These are phyloP conservation scores for Datisca glomerata DNA, from an alignment of 306 rosid genomes.

Conservation along the genomic window DNA sequence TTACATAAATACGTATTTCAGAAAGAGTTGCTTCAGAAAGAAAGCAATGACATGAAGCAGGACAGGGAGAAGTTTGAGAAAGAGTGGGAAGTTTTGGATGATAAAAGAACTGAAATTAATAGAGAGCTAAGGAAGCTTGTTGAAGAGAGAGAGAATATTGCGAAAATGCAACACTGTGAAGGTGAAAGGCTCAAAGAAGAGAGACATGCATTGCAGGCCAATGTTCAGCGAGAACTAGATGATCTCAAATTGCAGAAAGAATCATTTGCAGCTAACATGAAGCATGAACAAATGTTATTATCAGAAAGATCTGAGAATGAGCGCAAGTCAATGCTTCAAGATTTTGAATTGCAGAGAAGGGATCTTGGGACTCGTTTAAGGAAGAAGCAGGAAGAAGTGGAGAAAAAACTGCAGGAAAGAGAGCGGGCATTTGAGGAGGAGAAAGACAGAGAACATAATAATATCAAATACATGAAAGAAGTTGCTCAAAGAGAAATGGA, in stretches of 20 bases:
- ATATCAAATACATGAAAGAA: conserved; percentile 43
- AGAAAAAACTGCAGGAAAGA: conserved; percentile 37
- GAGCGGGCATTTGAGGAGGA: conserved; percentile 59
- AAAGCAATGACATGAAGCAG: conserved; percentile 58
- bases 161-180: conserved; percentile 34
- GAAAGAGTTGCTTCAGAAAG: conserved; percentile 36
- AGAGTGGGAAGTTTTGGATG: conserved; percentile 82
- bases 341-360: conserved; percentile 49
- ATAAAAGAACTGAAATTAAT: conserved; percentile 44
- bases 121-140: conserved; percentile 29
- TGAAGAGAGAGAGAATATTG: conserved; percentile 51
- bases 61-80: conserved; percentile 72
- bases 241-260: conserved; percentile 62
- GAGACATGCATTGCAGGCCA: conserved; percentile 37
- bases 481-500: conserved; percentile 51
- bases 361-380: conserved; percentile 53
- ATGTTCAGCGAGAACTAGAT: conserved; percentile 44
- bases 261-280: conserved; percentile 46
- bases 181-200: conserved; percentile 58
- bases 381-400: conserved; percentile 43
- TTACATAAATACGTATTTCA: conserved; percentile 50
- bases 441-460: conserved; percentile 41
- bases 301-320: conserved; percentile 50
- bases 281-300: conserved; percentile 36
- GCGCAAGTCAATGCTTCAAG: conserved; percentile 36